phyloP scores from a whole-genome alignment of 768 basidiomycete genomes.

The Boletus huronensis region DNA sequence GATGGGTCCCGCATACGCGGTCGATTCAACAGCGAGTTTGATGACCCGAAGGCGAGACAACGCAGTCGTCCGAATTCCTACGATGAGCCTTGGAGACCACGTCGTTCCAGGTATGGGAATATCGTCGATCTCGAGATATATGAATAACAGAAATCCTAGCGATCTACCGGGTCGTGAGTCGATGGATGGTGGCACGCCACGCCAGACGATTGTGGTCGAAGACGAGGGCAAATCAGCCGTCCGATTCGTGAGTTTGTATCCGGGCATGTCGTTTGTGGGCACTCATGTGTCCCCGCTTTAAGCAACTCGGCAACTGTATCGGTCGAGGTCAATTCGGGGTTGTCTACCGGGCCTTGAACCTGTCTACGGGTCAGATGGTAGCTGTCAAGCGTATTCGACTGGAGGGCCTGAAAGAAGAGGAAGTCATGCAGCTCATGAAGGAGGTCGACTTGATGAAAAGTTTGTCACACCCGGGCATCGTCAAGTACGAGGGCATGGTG shows the following conservation, averaged over 20 bases:
- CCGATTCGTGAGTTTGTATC: slow-evolving; percentile 64
- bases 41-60: slow-evolving; percentile 49
- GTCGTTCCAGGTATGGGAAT: slow-evolving; percentile 67
- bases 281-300: slow-evolving; percentile 12
- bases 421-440: slow-evolving; percentile 86
- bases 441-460: slow-evolving; percentile 93
- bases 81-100: slow-evolving; percentile 59
- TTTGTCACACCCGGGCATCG: slow-evolving; percentile 90
- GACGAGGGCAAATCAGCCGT: slow-evolving; percentile 80
- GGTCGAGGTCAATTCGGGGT: slow-evolving; percentile 96
- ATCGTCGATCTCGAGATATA: slow-evolving; percentile 60
- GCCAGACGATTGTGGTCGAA: slow-evolving; percentile 69
- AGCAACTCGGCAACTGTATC: slow-evolving; percentile 99
- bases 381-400: slow-evolving; percentile 96
- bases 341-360: slow-evolving; percentile 90
- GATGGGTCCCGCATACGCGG: slow-evolving; percentile 45
- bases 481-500: slow-evolving; percentile 96
- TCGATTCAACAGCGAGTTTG: slow-evolving; percentile 73
- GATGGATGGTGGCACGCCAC: slow-evolving; percentile 58
- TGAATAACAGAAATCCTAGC: slow-evolving; percentile 55
- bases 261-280: not conserved
- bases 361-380: slow-evolving; percentile 95
- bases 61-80: slow-evolving; percentile 62
- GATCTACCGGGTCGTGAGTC: slow-evolving; percentile 62
- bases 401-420: slow-evolving; percentile 86